Evolutionary conservation across 306 rosid species (phyloP), one percentile per base, ranked within the genome.

Genomic region (Gillenia trifoliata): DNA sequence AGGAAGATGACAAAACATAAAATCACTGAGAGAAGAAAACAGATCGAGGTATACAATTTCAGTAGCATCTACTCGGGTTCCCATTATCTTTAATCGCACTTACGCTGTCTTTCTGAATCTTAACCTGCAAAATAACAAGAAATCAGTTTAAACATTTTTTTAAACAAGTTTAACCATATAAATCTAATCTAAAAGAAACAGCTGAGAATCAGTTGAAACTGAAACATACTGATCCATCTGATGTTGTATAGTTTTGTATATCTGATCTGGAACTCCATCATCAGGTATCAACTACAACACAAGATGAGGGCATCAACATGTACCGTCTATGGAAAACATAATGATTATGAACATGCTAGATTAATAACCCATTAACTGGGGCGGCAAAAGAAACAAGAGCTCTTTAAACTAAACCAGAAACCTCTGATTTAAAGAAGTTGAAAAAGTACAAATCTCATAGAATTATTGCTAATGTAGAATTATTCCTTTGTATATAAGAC

Each of bases 191-290:
- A 76, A 52, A 72, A 8, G 63, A 22, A 66, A 54, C 25, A 70
- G 64, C 26, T 26, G 38, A 70, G 30, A 72, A 60, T 57, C 25
- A 71, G 63, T 25, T 57, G n/a, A 50, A 65, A 73, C 57, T 9
- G 66, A 81, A 40, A 75, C 86, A 56, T 83, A 93, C 97, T 11
- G 97, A 94, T 82, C 99, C 99, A 82, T 94, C 99, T 11, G 99
- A 92, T 47, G 97, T 94, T 36, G 97, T 94, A 82, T 94, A 94
- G 81, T 94, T 92, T 66, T 96, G 96, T 88, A 92, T 85, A 71
- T 94, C 99, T 96, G 19, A 93, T 79, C 77, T 94, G 97, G 77
- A 94, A 90, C 83, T 94, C 99, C 99, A 94, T 94, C 99, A 88
- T 94, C 99, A 0, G 99, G 99, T 77, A 94, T 94, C 86, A 94